Percentiles rank a stretch among this genome's conserved stretches.
Conservation (phyloP, 1,284 basidiomycete species). For the Prillingera fragicola region DNA sequence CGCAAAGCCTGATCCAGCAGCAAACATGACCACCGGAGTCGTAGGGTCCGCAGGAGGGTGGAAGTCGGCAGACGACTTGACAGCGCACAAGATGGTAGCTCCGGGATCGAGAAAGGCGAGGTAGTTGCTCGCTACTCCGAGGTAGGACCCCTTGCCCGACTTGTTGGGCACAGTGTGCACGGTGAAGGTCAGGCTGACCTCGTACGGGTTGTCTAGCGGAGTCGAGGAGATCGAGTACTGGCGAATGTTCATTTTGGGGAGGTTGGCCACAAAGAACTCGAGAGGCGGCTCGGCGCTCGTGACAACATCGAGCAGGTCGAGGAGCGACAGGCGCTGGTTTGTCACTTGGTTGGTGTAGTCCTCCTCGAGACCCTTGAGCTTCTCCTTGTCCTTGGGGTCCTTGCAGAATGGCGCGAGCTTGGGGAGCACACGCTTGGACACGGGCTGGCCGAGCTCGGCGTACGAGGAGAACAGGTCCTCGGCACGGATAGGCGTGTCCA, state of each 20-base stretch:
- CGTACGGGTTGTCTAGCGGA: constrained; percentile 51
- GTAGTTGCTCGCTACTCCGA: constrained; percentile 55
- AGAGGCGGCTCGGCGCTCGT: constrained; percentile 44
- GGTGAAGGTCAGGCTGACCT: constrained; percentile 53
- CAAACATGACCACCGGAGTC: constrained; percentile 53
- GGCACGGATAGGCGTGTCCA: constrained; percentile 46
- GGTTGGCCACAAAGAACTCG: constrained; percentile 51
- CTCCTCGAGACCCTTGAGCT: constrained; percentile 13
- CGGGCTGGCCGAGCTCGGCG: constrained; percentile 47
- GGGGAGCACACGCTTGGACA: constrained; percentile 8
- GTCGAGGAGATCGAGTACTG: constrained; percentile 57
- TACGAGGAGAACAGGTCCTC: constrained; percentile 49
- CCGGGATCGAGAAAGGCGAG: constrained; percentile 50
- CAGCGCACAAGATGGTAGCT: constrained; percentile 51
- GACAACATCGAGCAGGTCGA: constrained; percentile 22
- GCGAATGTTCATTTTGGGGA: constrained; percentile 48
- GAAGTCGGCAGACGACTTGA: constrained; percentile 52
- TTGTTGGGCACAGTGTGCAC: constrained; percentile 49
- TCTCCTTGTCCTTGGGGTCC: constrained; percentile 15
- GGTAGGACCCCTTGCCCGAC: constrained; percentile 44
- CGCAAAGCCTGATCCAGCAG: constrained; percentile 53
- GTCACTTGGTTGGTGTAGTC: constrained; percentile 23
- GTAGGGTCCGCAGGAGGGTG: constrained; percentile 51
- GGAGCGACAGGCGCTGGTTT: constrained; percentile 11
- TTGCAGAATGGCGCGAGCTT: not conserved